Evolutionary conservation across 345 rosid species (phyloP).

Genomic region (Sonneratia alba): DNA sequence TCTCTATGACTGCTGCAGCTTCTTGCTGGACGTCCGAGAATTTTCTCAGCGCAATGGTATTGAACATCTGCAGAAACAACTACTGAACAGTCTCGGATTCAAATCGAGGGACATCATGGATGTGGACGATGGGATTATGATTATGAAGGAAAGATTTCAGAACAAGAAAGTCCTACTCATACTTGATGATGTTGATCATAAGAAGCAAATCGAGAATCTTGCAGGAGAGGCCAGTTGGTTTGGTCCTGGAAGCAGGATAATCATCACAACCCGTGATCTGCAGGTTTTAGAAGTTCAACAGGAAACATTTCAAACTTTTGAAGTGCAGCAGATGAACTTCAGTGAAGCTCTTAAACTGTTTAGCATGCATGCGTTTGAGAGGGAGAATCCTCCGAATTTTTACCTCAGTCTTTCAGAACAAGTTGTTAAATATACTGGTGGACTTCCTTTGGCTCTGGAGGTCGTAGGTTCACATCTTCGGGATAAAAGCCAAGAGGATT

Average conservation of each 20-base stretch:
- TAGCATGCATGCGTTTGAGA: conserved; percentile 1
- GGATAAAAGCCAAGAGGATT: neutral
- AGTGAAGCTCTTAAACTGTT: conserved; percentile 1
- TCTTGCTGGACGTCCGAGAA: neutral
- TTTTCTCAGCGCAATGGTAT: neutral
- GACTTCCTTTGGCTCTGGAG: conserved; percentile 9
- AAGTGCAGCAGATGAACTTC: neutral
- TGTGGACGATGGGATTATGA: neutral
- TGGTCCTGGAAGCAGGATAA: conserved; percentile 4
- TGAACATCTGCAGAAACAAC: neutral
- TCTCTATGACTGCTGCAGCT: neutral
- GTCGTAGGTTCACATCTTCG: conserved; percentile 2
- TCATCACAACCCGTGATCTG: neutral
- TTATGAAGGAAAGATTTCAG: neutral
- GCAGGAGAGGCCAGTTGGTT: neutral
- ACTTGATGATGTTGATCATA: conserved; percentile 1
- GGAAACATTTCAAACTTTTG: neutral
- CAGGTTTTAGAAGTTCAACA: neutral
- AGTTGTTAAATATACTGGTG: conserved; percentile 1
- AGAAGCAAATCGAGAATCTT: neutral
- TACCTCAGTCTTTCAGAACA: neutral
- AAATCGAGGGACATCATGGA: neutral
- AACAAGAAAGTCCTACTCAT: neutral
- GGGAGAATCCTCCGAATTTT: neutral
- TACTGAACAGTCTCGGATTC: neutral